Evolutionary conservation across 2,329 filamentous ascomycete genomes (phyloP), one percentile per base, ranked within the genome.

Genomic region (Penicillium verrucosum): DNA sequence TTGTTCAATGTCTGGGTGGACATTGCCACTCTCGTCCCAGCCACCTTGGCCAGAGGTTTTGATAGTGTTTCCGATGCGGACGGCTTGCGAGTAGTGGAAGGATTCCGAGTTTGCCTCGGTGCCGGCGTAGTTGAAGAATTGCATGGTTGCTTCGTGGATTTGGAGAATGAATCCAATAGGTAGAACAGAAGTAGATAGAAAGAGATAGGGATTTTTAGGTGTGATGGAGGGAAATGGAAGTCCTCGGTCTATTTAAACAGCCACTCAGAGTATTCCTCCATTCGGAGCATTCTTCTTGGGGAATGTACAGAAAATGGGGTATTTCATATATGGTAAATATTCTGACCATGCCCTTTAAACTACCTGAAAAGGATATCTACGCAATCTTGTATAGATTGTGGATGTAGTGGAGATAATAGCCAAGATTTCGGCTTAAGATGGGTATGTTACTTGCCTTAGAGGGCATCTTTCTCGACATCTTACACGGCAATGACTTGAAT

Each of bases 1-100:
- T 5, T 40, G 14, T 4, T 50, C 29, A 10, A 57, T 51, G 21
- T 51, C 43, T 32, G 52, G 23, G 25, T 52, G 34, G 42, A 66
- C 51, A 7, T 48, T 45, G 4, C 59, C 64, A 11, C 48, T 27
- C 11, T 29, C 47, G n/a, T 63, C 52, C 64, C 64, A 66, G 38
- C 64, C 63, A 27, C 65, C 66, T 59, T 68, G 65, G 6, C 66
- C 66, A 16, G 65, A 60, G 27, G 56, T 63, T 45, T 67, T 65
- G 51, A 68, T 47, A 27, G 48, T 63, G 18, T 54, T 56, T 1
- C 65, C 64, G 18, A 66, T 53, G 5, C 58, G 48, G 18, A 67
- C 65, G 18, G 64, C 60, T 57, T 68, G 65, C n/a, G 62, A 66
- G 48, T 67, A 68, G 38, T 60, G 57, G 57, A 56, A 63, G 12